phyloP scores from a whole-genome alignment of 163 green algal genomes.

The Volvox carteri region DNA sequence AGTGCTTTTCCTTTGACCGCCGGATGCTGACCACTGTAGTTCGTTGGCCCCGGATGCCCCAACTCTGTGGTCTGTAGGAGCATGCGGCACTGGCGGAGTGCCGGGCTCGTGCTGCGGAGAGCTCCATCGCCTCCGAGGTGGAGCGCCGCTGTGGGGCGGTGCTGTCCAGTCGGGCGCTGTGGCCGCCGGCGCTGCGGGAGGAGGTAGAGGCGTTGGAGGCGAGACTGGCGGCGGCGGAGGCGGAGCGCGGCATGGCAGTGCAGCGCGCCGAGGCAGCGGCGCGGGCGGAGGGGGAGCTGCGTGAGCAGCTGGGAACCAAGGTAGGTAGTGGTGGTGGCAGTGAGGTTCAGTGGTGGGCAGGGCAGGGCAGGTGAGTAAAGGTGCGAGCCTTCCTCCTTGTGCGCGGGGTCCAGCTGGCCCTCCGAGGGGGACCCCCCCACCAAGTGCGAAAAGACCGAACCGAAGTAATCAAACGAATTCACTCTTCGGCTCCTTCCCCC shows the following conservation, averaged over 20 bases:
- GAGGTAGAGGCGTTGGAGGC: conserved; percentile 28
- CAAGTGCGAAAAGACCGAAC: too few species aligned
- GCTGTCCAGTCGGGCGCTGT: conserved; percentile 34
- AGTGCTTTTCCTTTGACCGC: too few species aligned
- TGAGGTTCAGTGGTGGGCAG: not conserved
- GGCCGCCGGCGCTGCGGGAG: conserved; percentile 40
- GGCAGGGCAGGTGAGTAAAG: not conserved
- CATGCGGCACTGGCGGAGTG: not conserved
- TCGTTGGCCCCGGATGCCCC: too few species aligned
- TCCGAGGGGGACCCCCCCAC: too few species aligned
- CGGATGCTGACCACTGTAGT: too few species aligned
- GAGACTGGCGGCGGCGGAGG: conserved; percentile 41
- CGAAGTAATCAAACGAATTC: too few species aligned
- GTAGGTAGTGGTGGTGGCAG: conserved; percentile 28
- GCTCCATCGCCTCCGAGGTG: conserved; percentile 26
- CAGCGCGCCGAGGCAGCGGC: conserved; percentile 15
- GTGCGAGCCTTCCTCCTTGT: too few species aligned
- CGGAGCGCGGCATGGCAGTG: conserved; percentile 26
- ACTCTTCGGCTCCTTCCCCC: too few species aligned
- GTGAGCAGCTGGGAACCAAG: conserved; percentile 46
- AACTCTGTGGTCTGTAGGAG: too few species aligned
- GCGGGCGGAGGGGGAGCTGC: not conserved
- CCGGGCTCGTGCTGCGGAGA: conserved; percentile 40
- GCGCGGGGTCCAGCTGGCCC: too few species aligned
- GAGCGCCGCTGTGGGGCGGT: not conserved